A percentile compares a stretch with the other conserved stretches of the same genome.
Evolutionary conservation across 768 basidiomycete genomes (phyloP).

Genomic region (Boletus fagicola): DNA sequence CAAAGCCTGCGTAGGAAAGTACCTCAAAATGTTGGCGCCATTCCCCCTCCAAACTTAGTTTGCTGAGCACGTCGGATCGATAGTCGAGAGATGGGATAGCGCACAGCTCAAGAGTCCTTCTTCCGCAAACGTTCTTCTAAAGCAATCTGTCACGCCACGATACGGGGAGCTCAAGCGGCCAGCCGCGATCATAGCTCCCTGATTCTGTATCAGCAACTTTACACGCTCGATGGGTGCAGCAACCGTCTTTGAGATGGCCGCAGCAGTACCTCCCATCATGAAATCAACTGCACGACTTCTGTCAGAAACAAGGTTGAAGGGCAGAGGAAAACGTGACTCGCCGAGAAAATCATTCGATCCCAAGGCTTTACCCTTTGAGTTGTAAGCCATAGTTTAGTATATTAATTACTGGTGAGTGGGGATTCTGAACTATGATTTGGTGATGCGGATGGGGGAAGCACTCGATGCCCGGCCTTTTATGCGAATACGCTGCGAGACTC

Average conservation of each 20-base stretch:
- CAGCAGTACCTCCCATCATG: conserved; percentile 37
- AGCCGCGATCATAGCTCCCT: conserved; percentile 36
- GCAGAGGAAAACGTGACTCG: not conserved
- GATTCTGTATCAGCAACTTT: conserved; percentile 41
- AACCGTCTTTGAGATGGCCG: conserved; percentile 38
- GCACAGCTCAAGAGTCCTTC: conserved; percentile 40
- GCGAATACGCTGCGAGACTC: not conserved
- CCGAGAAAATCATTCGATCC: conserved; percentile 22
- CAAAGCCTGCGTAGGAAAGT: conserved; percentile 47
- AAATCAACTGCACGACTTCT: conserved; percentile 30
- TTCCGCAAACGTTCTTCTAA: conserved; percentile 33
- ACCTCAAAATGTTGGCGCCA: conserved; percentile 42
- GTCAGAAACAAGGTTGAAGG: conserved; percentile 3
- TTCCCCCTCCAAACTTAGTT: conserved; percentile 44
- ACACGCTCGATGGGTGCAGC: conserved; percentile 43
- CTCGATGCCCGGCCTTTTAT: conserved; percentile 6
- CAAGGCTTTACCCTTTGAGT: not conserved
- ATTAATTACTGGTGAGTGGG: conserved; percentile 26
- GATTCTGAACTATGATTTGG: conserved; percentile 2
- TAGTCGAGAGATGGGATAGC: conserved; percentile 12
- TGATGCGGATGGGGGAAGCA: not conserved
- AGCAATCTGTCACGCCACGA: conserved; percentile 36
- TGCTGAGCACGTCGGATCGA: conserved; percentile 4
- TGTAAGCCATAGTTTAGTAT: conserved; percentile 10
- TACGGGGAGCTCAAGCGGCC: conserved; percentile 40